Evolutionary conservation across 257 asterid genomes (phyloP), one percentile per base, ranked within the genome.

Genomic region (Capsicum baccatum): DNA sequence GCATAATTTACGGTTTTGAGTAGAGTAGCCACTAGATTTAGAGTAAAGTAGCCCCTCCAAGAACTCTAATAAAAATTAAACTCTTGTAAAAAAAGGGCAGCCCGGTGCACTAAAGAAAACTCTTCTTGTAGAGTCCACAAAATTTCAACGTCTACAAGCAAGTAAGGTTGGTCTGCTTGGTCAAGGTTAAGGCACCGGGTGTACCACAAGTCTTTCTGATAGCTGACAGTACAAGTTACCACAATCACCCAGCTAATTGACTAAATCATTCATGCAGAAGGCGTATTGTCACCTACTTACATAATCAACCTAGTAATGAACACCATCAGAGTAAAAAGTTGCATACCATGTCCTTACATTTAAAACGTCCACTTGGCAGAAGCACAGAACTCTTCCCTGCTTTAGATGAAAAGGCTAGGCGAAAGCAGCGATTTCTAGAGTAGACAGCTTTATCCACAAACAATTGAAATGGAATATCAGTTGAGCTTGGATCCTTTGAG

Each of bases 401-500:
- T 92, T 96, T 96, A 54, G 99, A 96, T 70, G 99, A 96, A 74
- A 96, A 89, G 79, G 91, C 93, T 80, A 96, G 90, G 86, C 99
- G 97, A 88, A 96, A 96, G 90, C 98, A 94, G 79, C 99, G 98
- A 83, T 96, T 96, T 90, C 99, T 91, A 74, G 98, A 55, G 89
- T 96, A 96, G 83, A 96, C 99, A 73, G 99, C 98, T 87, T 94
- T 90, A 89, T 96, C 99, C 87, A 96, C 97, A 86, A 96, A 96
- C 84, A 90, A 91, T 39, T 91, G 93, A 82, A 81, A 33, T 63
- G 84, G 88, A 37, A 81, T 84, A 80, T 90, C 91, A 26, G 84
- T 87, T 87, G 95, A 85, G 86, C 83, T 89, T 87, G 95, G 89
- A 76, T 88, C 93, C 92, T 94, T 96, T 60, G 92, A 90, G 71